Base-by-base conservation (phyloP, 108 stramenopile genomes). In the Fistulifera pelliculosa region DNA sequence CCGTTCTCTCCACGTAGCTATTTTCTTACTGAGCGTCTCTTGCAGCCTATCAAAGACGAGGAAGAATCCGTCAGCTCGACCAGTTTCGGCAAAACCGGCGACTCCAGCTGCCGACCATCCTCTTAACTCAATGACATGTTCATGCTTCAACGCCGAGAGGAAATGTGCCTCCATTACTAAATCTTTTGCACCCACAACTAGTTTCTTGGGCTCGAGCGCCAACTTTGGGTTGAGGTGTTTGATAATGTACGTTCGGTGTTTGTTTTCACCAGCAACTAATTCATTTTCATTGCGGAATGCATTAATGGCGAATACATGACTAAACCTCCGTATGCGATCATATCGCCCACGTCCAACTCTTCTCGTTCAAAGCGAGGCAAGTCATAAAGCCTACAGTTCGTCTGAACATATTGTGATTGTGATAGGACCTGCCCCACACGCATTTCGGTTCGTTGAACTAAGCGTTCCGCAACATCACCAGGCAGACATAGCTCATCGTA, bases 131-230 rank as follows among this genome's bases (percentile, higher is more conserved):
- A 93, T 89, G 28, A 93, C 81, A 58, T 87, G 87, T 18, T 85
- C 80, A 65, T 93, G 92, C 54, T 83, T 81, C 15, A 87, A 83
- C 27, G 75, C 61, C 2, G 89, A 85, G 40, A 98, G 72, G 12
- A 98, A 93, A 58, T 83, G 85, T 17, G 94, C 85, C 74, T 98
- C 97, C 18, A 94, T 95, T 45, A 73, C 75, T 0, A 76, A 58
- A 68, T 76, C 75, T 47, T 71, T 76, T 21, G 75, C 75, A 15
- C 75, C 75, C 18, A 76, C 74, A 15, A 76, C 74, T 7, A 76
- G 62, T 27, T 76, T 76, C 51, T 76, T 76, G 13, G 74, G 74
- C 28, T 69, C 70, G 53, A 56, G 55, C 5, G 76, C 68, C 2
- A 77, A 51, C 59, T 80, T 76, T 2, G 68, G 77, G 38, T 75